Conservation (phyloP, 164 flowering plant species). For the Taxillus chinensis region DNA sequence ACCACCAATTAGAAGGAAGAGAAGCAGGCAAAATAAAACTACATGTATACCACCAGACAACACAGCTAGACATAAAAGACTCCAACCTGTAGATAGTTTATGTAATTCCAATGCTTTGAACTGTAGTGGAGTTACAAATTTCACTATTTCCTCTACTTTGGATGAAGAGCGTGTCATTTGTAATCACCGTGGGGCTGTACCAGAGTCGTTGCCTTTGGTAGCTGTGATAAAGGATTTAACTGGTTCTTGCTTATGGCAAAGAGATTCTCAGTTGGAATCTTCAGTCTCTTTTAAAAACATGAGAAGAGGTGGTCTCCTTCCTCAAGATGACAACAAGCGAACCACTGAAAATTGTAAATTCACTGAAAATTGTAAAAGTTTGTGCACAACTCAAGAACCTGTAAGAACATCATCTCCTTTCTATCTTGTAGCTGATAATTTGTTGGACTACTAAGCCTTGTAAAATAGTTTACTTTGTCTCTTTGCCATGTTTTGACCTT, state of each 20-base stretch:
- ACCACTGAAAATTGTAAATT: constrained; percentile 10
- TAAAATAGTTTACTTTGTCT: neutral
- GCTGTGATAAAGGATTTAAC: constrained; percentile 9
- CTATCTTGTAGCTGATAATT: neutral
- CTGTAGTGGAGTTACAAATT: constrained; percentile 6
- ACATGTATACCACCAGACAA: constrained; percentile 12
- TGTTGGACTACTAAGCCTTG: neutral
- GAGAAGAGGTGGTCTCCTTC: constrained; percentile 3
- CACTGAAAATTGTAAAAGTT: constrained; percentile 3
- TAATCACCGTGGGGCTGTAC: constrained; percentile 9
- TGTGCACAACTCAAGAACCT: constrained; percentile 18
- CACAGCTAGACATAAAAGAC: constrained; percentile 17
- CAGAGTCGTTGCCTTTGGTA: constrained; percentile 10
- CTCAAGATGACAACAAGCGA: constrained; percentile 12
- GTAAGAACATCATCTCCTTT: constrained; percentile 19
- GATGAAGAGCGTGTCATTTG: constrained; percentile 9
- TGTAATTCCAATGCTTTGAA: constrained; percentile 12
- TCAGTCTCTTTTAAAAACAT: constrained; percentile 6
- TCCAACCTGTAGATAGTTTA: constrained; percentile 10
- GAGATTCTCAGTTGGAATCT: constrained; percentile 14
- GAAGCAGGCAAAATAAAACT: constrained; percentile 35
- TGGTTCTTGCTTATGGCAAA: constrained; percentile 8
- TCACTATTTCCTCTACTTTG: constrained; percentile 10
- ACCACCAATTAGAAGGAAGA: constrained; percentile 34
- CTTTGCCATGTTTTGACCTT: neutral